Evolutionary conservation across 345 rosid species (phyloP).

Genomic region (Geranium rotundifolium): DNA sequence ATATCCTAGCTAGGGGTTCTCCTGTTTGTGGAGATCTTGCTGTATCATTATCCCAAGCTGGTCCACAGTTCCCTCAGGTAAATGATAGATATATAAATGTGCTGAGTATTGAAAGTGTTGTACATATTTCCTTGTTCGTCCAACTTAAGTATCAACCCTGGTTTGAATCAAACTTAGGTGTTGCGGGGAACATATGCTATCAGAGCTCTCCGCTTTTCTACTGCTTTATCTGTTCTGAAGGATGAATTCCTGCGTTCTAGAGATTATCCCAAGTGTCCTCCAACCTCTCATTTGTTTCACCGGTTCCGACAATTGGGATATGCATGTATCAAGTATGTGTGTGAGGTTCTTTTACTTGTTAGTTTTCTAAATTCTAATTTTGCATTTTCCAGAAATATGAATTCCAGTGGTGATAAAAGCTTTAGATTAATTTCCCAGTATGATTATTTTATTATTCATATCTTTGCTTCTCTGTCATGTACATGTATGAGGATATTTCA

Average conservation of each 20-base stretch:
- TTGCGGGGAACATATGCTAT: slow-evolving; percentile 77
- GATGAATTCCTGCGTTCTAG: slow-evolving; percentile 96
- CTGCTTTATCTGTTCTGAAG: slow-evolving; percentile 87
- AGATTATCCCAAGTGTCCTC: slow-evolving; percentile 97
- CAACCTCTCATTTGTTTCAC: slow-evolving; percentile 85
- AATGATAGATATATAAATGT: slow-evolving; percentile 8
- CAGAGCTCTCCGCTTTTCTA: slow-evolving; percentile 86
- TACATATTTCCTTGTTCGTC: background rate
- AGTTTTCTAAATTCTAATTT: background rate
- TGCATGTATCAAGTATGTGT: slow-evolving; percentile 81
- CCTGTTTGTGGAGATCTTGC: slow-evolving; percentile 98
- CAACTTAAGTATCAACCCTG: slow-evolving; percentile 15
- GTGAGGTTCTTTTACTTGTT: background rate
- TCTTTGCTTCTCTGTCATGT: background rate
- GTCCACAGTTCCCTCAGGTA: slow-evolving; percentile 98
- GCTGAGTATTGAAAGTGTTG: slow-evolving; percentile 1
- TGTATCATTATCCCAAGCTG: slow-evolving; percentile 87
- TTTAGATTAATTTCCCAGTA: no score
- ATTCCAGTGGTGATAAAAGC: no score
- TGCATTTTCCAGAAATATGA: background rate
- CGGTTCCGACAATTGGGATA: slow-evolving; percentile 91
- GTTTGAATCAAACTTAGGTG: slow-evolving; percentile 25
- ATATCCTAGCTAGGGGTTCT: slow-evolving; percentile 81
- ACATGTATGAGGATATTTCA: background rate
- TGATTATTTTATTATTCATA: no score